Conservation (phyloP, 768 basidiomycete genomes). For the Lactarius evosmus region DNA sequence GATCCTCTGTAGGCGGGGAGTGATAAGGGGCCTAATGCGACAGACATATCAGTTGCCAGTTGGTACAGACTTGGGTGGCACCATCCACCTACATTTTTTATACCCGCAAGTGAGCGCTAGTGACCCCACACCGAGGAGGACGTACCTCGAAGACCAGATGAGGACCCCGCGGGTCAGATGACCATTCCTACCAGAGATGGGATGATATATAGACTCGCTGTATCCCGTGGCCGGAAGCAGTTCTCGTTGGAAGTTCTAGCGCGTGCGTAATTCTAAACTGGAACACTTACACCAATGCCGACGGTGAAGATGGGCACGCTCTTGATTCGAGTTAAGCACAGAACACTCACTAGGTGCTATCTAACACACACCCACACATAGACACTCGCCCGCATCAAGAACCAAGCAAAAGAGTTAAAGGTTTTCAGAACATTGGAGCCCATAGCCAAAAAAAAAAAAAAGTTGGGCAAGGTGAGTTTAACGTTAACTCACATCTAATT, state of each 20-base stretch:
- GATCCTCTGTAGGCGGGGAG: neutral
- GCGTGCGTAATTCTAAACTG: too few relatives aligned
- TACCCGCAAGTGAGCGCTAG: neutral
- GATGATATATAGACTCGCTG: too few relatives aligned
- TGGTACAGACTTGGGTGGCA: neutral
- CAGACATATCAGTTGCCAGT: neutral
- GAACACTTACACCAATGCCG: conserved; percentile 44
- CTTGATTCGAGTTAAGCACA: conserved; percentile 59
- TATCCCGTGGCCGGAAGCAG: neutral
- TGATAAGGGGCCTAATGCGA: neutral
- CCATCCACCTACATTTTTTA: neutral
- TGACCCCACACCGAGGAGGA: neutral
- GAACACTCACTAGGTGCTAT: neutral
- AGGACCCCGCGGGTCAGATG: too few relatives aligned
- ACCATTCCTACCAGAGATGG: too few relatives aligned
- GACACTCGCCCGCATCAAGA: conserved; percentile 12
- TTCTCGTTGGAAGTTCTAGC: too few relatives aligned
- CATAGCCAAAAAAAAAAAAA: too few relatives aligned
- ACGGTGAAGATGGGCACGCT: conserved; percentile 71
- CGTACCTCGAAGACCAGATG: too few relatives aligned
- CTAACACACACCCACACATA: neutral
- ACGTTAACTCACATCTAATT: too few relatives aligned
- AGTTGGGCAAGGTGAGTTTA: too few relatives aligned
- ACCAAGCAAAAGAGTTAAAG: conserved; percentile 19
- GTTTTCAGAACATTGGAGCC: too few relatives aligned